Percentiles rank a stretch among this genome's conserved stretches.
Evolutionary conservation across 305 asterid genomes (phyloP).

Genomic region (Lippia alba): DNA sequence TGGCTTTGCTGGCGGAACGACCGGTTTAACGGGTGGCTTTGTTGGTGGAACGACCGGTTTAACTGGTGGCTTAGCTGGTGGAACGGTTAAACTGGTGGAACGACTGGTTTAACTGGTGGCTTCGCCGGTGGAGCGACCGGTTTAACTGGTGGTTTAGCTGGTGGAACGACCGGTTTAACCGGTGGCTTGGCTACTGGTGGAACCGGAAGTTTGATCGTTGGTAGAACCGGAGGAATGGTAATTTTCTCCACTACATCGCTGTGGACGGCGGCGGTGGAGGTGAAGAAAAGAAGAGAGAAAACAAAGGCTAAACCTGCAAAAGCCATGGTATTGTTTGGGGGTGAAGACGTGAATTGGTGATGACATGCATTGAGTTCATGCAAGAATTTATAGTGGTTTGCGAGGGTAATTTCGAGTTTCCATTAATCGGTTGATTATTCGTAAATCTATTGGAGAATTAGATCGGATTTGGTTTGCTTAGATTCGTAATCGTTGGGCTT

Average conservation of each 20-base stretch:
- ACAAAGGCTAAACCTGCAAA: conserved; percentile 11
- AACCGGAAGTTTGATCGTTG: no score
- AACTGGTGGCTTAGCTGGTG: no score
- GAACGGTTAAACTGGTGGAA: no score
- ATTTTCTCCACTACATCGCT: not conserved
- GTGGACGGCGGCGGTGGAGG: conserved; percentile 24
- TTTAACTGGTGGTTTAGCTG: not conserved
- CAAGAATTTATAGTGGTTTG: not conserved
- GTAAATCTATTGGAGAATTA: not conserved
- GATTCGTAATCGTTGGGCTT: not conserved
- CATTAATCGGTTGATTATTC: not conserved
- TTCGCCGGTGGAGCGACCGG: not conserved
- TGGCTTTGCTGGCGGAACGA: no score
- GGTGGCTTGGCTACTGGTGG: not conserved
- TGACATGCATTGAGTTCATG: not conserved
- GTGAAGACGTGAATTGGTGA: not conserved
- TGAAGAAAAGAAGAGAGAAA: conserved; percentile 37
- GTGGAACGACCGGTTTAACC: not conserved
- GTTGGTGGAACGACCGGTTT: no score
- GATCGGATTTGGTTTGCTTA: not conserved
- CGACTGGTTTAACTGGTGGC: not conserved
- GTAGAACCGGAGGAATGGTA: not conserved
- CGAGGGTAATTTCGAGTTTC: not conserved
- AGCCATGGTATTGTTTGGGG: conserved; percentile 34
- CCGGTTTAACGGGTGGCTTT: no score